Evolutionary conservation across 495 filamentous ascomycete species (phyloP), one percentile per base, ranked within the genome.

Genomic region (Xylaria grammica): DNA sequence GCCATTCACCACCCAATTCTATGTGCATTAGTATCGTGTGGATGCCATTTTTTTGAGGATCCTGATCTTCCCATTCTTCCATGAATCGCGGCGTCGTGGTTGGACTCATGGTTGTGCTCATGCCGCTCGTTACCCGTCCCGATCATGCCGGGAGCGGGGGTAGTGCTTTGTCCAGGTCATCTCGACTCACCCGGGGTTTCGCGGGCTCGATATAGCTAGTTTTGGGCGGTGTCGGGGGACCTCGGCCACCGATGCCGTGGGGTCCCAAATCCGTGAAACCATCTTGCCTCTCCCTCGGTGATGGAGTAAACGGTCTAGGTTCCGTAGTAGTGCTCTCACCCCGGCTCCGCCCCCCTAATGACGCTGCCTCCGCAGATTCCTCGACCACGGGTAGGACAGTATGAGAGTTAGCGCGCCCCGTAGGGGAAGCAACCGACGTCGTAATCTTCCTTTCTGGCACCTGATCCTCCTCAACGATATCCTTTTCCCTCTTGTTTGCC

Each of bases 331-430:
- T 75, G 13, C 78, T 81, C 52, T 77, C 69, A 24, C 73, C 77
- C 11, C 70, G 73, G 51, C 75, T 82, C 30, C 73, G 77, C 36
- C 75, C 85, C 3, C 89, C 87, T 20, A 88, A 86, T 60, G 90
- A 94, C 4, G 84, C 86, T 19, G 86, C 90, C 75, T 97, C 95
- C 13, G 88, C 90, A 27, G 89, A 90, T 79, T 99, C 95, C 60
- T 97, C 93, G 8, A 99, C 92, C 52, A 97, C 89, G 1, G 95
- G 95, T n/a, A 99, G 77, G 26, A 91, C 79, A 5, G 82, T 80
- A 63, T 90, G 82, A 4, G 80, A 82, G 0, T 78, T 80, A 40
- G 86, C 85, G 51, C 79, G 65, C 46, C 76, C 74, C 36, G 78
- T 78, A 4, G 77, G 72, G 32, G 51, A 77, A 58, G 56, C 80